Evolutionary conservation across 306 rosid genomes (phyloP).

Genomic region (Trichosanthes truncata): DNA sequence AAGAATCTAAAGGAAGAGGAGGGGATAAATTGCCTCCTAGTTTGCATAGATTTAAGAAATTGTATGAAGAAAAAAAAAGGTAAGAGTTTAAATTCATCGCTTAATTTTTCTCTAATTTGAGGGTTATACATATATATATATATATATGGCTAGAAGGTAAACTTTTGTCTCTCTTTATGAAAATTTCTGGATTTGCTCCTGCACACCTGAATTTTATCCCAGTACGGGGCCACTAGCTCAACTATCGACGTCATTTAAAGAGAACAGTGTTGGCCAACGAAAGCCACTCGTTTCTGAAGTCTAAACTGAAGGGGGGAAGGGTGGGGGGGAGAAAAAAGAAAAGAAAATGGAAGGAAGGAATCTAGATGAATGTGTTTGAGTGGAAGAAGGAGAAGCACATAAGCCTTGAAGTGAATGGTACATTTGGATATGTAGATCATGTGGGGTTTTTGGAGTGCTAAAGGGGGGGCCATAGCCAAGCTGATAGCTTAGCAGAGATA

Average conservation of each 20-base stretch:
- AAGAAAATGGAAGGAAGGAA: background rate
- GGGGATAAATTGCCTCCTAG: background rate
- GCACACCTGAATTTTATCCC: background rate
- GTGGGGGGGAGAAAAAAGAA: background rate
- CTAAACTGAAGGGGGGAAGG: background rate
- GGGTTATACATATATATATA: background rate
- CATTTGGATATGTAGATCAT: background rate
- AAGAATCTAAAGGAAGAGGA: too few relatives aligned
- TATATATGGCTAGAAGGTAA: background rate
- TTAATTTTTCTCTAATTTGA: background rate
- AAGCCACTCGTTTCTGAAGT: background rate
- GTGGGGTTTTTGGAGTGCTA: slow-evolving; percentile 8
- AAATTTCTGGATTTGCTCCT: background rate
- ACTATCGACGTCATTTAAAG: background rate
- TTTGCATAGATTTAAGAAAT: too few relatives aligned
- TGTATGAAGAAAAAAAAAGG: too few relatives aligned
- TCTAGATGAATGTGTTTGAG: slow-evolving; percentile 10
- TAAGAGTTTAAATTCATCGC: background rate
- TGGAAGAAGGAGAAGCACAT: background rate
- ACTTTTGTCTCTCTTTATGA: background rate
- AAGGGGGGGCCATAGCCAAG: slow-evolving; percentile 3
- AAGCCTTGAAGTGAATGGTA: slow-evolving; percentile 4
- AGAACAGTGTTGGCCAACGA: background rate
- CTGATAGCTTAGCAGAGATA: slow-evolving; percentile 6
- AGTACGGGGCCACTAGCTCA: background rate